Conservation (phyloP, 176 grass and related monocot genomes). For the Triticum dicoccoides region DNA sequence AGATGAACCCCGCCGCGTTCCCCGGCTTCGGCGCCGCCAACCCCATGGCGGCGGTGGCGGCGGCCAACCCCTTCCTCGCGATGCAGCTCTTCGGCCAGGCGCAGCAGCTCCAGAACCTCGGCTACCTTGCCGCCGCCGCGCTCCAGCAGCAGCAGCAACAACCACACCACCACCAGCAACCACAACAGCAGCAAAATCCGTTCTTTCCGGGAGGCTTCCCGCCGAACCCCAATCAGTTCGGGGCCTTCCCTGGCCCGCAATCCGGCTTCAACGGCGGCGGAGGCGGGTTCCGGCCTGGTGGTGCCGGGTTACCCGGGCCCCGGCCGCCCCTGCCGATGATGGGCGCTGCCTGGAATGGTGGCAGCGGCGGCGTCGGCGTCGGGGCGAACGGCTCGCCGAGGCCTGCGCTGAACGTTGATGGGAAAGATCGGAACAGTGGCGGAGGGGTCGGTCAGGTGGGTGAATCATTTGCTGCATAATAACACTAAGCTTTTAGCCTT, state of each 20-base stretch:
- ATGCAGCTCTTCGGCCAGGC: conserved; percentile 52
- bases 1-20: conserved; percentile 28
- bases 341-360: conserved; percentile 3
- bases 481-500: background rate
- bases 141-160: conserved; percentile 29
- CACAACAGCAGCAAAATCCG: conserved; percentile 2
- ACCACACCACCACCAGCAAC: conserved; percentile 7
- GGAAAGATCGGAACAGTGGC: conserved; percentile 8
- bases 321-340: conserved; percentile 26
- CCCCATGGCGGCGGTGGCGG: conserved; percentile 40
- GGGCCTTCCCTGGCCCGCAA: background rate
- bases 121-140: conserved; percentile 46
- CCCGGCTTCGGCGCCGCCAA: conserved; percentile 36
- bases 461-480: conserved; percentile 18
- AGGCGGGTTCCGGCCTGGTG: conserved; percentile 27
- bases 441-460: conserved; percentile 29
- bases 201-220: conserved; percentile 42
- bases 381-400: background rate
- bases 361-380: background rate
- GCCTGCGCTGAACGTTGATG: background rate
- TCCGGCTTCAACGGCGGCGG: conserved; percentile 4
- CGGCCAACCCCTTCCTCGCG: conserved; percentile 48
- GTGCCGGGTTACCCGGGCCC: background rate
- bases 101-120: conserved; percentile 56
- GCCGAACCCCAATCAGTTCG: conserved; percentile 43